A percentile compares a stretch with the other conserved stretches of the same genome.
Evolutionary conservation across 2,329 filamentous ascomycete genomes (phyloP).

Genomic region (Eutypella sp.): DNA sequence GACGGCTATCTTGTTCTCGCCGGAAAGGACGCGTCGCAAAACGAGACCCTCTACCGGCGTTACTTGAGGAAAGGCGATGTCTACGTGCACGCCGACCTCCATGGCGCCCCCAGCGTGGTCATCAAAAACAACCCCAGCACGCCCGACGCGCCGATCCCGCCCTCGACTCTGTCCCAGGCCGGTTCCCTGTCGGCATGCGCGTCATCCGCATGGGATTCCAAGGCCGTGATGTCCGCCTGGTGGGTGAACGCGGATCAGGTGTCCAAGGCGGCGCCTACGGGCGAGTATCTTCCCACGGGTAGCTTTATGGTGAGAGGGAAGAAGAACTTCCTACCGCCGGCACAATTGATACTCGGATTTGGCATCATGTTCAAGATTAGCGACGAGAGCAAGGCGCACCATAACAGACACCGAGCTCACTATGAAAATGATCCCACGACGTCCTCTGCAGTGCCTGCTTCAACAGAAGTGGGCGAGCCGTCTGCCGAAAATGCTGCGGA

Average conservation of each 20-base stretch:
- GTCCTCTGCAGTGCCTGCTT: not conserved
- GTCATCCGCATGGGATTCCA: conserved; percentile 91
- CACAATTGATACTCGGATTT: conserved; percentile 82
- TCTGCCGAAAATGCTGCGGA: conserved; percentile 20
- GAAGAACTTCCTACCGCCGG: conserved; percentile 87
- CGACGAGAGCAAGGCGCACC: conserved; percentile 76
- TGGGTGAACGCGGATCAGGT: conserved; percentile 92
- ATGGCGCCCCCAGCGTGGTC: conserved; percentile 77
- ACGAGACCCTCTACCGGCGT: conserved; percentile 83
- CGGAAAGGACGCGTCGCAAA: conserved; percentile 83
- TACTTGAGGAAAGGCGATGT: conserved; percentile 86
- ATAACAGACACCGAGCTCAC: conserved; percentile 64
- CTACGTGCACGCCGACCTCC: conserved; percentile 85
- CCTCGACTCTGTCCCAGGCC: conserved; percentile 85
- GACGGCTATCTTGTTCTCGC: conserved; percentile 91
- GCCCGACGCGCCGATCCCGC: conserved; percentile 81
- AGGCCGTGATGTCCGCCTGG: conserved; percentile 92
- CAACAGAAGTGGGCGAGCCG: no score
- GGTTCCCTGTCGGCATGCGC: conserved; percentile 79
- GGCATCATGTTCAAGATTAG: conserved; percentile 84
- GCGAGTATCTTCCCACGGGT: conserved; percentile 74
- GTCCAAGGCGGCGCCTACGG: conserved; percentile 73
- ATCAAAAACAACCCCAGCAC: conserved; percentile 81
- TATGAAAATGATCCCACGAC: conserved; percentile 11
- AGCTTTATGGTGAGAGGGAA: conserved; percentile 77